A percentile compares a stretch with the other conserved stretches of the same genome.
Conservation (phyloP, 768 basidiomycete species). For the Lenzites betulinus region DNA sequence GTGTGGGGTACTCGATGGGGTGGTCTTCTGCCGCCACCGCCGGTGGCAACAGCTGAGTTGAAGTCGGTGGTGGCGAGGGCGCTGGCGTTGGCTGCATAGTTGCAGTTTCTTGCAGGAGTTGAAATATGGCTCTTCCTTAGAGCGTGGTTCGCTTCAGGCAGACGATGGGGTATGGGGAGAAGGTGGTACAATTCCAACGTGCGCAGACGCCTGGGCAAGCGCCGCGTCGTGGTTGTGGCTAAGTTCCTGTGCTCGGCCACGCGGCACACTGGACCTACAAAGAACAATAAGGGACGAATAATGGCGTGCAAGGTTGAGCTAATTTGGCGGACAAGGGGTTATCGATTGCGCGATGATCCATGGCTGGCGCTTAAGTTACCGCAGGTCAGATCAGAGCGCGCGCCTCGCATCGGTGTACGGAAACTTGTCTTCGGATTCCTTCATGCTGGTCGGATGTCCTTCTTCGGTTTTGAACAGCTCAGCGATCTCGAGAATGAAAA, state of each 20-base stretch:
- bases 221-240: slow-evolving; percentile 5
- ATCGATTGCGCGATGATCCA: slow-evolving; percentile 11
- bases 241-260: background rate
- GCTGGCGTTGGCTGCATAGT: slow-evolving; percentile 53
- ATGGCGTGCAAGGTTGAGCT: background rate
- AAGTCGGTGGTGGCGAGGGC: slow-evolving; percentile 56
- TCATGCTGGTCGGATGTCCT: slow-evolving; percentile 55
- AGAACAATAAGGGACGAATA: slow-evolving; percentile 6
- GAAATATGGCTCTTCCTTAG: no score
- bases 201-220: background rate
- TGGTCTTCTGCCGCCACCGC: slow-evolving; percentile 25
- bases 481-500: slow-evolving; percentile 66
- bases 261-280: slow-evolving; percentile 11
- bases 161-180: background rate
- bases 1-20: slow-evolving; percentile 43
- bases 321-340: slow-evolving; percentile 5
- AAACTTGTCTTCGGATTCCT: slow-evolving; percentile 14
- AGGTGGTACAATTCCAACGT: background rate
- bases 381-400: slow-evolving; percentile 9
- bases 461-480: slow-evolving; percentile 73
- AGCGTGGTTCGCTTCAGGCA: background rate
- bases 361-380: slow-evolving; percentile 4
- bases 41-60: slow-evolving; percentile 37
- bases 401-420: slow-evolving; percentile 6
- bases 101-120: background rate